phyloP scores from a whole-genome alignment of 148 eudicot genomes.

The Mesembryanthemum crystallinum region DNA sequence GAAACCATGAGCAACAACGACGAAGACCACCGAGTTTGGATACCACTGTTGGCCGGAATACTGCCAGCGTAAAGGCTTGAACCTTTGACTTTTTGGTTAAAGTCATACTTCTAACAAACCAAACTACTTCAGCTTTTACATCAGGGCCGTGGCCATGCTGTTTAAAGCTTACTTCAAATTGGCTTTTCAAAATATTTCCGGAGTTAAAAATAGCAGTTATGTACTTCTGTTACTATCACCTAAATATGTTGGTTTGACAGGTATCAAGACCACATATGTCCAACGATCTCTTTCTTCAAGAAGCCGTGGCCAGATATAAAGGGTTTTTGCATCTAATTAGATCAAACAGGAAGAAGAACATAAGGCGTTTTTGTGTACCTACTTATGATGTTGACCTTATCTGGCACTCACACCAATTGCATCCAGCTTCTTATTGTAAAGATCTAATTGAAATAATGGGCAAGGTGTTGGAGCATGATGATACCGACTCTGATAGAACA shows the following conservation, averaged over 20 bases:
- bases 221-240: neutral
- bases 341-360: constrained; percentile 61
- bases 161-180: neutral
- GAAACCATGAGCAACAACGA: too few relatives aligned
- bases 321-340: constrained; percentile 84
- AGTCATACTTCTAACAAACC: neutral
- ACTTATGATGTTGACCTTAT: constrained; percentile 94
- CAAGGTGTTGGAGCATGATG: constrained; percentile 89
- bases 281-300: constrained; percentile 61
- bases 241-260: constrained; percentile 32
- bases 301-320: constrained; percentile 91
- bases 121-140: neutral
- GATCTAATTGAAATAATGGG: constrained; percentile 61
- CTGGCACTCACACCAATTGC: constrained; percentile 94
- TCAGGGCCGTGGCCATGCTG: constrained; percentile 1
- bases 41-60: too few relatives aligned
- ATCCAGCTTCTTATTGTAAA: constrained; percentile 62
- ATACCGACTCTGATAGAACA: constrained; percentile 86
- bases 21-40: too few relatives aligned
- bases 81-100: neutral
- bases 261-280: constrained; percentile 71
- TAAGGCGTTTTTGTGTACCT: constrained; percentile 74
- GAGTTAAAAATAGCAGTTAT: neutral
- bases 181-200: neutral
- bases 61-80: neutral